Base-by-base conservation (phyloP, 2,329 filamentous ascomycete species). In the Arthrobotrys sinensis region DNA sequence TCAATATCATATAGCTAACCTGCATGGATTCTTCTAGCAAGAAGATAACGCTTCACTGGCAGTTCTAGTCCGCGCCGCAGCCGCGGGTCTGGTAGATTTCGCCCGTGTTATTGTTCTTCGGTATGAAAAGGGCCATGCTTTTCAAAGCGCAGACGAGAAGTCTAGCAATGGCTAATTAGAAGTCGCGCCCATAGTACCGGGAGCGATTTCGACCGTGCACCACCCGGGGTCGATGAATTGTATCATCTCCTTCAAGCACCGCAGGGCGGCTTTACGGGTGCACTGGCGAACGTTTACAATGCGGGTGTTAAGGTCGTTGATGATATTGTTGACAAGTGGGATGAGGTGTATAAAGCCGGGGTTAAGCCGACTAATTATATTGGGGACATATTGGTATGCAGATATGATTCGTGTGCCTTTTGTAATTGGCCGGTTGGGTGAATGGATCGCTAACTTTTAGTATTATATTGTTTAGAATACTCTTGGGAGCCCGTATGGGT, bases 11-110 rank as follows among this genome's bases (percentile, higher is more conserved):
- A 43, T 12, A 38, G 36, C 12, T 38, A 10, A 12, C 8, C 36
- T 6, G 2, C 6, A 14, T 16, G 38, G 4, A 45, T 24, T 8
- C 19, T 14, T 63, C 12, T 90, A 91, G 0, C 91, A 93, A 83
- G 91, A 93, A 83, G 91, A 93, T 82, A 92, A 90, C 81, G 91
- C 91, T 0, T 88, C 88, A 0, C 87, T 93, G 0, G 90, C 91
- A 81, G 90, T 88, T 4, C 85, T 93, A 32, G 83, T 92, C 19
- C 88, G 91, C 11, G 87, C 87, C 1, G 88, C 89, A 0, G 84
- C 88, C 21, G 85, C 86, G 79, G 87, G 88, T 1, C 82, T 89
- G 3, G 88, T 90, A 3, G 91, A 93, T 82, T 93, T 91, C 83
- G 83, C 86, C 4, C 87, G 91, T 2, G 87, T 91, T 79, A 90